Evolutionary conservation across 2,329 filamentous ascomycete genomes (phyloP), one percentile per base, ranked within the genome.

Genomic region (Aspergillus unguis): DNA sequence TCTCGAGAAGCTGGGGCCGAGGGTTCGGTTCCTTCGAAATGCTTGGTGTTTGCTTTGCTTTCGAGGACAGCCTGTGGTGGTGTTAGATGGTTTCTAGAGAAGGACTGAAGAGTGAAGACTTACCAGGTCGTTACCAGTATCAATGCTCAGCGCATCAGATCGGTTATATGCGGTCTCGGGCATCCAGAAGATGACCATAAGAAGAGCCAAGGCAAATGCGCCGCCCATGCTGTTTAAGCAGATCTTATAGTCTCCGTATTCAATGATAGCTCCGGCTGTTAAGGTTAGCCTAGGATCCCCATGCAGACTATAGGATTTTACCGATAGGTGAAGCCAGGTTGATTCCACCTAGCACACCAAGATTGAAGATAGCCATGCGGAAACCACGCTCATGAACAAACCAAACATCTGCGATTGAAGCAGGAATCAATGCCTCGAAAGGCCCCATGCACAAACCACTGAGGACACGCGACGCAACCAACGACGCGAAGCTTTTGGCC

Each of bases 341-440:
- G 52, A 75, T 73, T 8, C 73, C 73, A 26, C 71, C 72, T 29
- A 74, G 56, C 6, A 75, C 69, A 38, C 71, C 72, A 1, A 75
- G 64, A 50, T 74, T 74, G 56, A 75, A 76, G 4, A 76, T 65
- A 8, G 71, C 70, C 26, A 67, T 71, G 9, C 71, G 63, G 43
- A 67, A 70, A 0, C 73, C 73, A 48, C 73, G 64, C 53, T 76
- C 72, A 57, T 76, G 73, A n/a, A 75, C 70, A 49, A 72, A 75
- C 66, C 71, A 75, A 23, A 75, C 64, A 62, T 75, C 73, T 2
- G 66, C 65, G 55, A 76, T 74, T 0, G 71, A 71, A 7, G 72
- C 71, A 1, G 67, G 68, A 11, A 76, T 63, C 10, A 75, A 59
- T 1, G 71, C 70, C 44, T 74, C 71, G 58, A 73, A 64, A 0